These are phyloP conservation scores for Myxozyma melibiosi DNA, from an alignment of 805 yeast genomes.

Conservation along the genomic window DNA sequence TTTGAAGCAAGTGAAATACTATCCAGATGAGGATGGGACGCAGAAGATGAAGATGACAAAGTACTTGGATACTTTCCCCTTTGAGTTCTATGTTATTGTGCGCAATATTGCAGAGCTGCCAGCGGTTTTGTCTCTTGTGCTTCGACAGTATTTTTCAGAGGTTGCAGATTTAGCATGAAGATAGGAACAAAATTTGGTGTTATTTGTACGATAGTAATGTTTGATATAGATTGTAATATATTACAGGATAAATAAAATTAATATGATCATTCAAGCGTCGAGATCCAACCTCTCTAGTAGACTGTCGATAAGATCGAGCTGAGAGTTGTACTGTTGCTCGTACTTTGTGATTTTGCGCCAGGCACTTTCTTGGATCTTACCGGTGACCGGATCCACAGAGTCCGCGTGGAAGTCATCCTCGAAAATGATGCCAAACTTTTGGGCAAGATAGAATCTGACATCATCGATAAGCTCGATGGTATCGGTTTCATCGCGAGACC, in stretches of 20 bases:
- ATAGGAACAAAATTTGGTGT: neutral
- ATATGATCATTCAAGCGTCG: conserved; percentile 45
- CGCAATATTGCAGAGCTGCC: conserved; percentile 88
- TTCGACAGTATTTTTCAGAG: conserved; percentile 90
- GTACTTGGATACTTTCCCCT: conserved; percentile 92
- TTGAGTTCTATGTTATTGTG: conserved; percentile 94
- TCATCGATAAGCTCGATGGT: conserved; percentile 81
- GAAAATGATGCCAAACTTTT: conserved; percentile 43
- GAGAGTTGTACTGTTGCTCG: conserved; percentile 44
- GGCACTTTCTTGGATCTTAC: conserved; percentile 34
- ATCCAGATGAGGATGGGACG: conserved; percentile 60
- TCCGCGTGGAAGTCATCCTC: conserved; percentile 28
- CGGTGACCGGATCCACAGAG: conserved; percentile 21
- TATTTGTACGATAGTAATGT: neutral
- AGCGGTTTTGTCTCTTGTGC: conserved; percentile 81
- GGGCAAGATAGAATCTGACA: conserved; percentile 62
- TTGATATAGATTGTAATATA: no score
- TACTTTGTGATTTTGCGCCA: conserved; percentile 38
- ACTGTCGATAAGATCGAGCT: conserved; percentile 47
- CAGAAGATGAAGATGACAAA: conserved; percentile 74
- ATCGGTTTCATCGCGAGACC: conserved; percentile 68
- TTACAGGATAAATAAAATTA: no score
- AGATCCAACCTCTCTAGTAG: conserved; percentile 46
- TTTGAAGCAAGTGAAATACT: conserved; percentile 87
- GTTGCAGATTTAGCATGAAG: conserved; percentile 45